Base-by-base conservation (phyloP, 345 rosid genomes). In the Sisymbrium altissimum region DNA sequence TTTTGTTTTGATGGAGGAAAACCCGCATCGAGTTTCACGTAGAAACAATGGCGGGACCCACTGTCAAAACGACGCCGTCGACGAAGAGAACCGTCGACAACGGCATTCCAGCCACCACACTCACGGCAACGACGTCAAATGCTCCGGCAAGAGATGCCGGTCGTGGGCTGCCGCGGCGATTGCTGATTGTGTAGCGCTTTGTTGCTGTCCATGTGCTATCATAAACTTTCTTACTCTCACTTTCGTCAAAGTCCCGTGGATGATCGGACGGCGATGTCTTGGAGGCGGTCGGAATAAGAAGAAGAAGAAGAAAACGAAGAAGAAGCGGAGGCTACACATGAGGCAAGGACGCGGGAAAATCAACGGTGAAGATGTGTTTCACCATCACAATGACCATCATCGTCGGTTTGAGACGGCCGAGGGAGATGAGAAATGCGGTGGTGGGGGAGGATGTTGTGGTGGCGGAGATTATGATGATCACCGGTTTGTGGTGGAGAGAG, bases 151-250 rank as follows among this genome's bases (percentile, higher is more conserved):
- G 85, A 80, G 74, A 71, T 91, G 96, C 73, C 40, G 76, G 52
- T 87, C 96, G 27, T 87, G 91, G 85, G 81, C 94, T 0, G 96
- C 86, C 6, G 91, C 81, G 7, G 73, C 81, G 45, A 70, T 92
- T 35, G 98, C 92, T 17, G 98, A 92, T 68, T 89, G 98, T 54
- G 91, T 88, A 50, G 98, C 96, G 19, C 80, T 92, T 23, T 89
- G 94, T 71, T 92, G 98, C 75, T 92, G 98, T 73, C 96, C 98
- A 4, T 89, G 92, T 75, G 94, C 87, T 17, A 73, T 92, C 76
- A 46, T 92, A 11, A 89, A 86, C 72, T 75, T 89, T 17, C 72
- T 92, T 11, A 72, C 89, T 13, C 80, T 92, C 4, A 89, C 90
- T 49, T 82, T 92, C 64, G 82, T 92, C n/a, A 88, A 84, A 76